These are phyloP conservation scores for Prinsepia uniflora DNA, from an alignment of 306 rosid species.

Conservation along the genomic window DNA sequence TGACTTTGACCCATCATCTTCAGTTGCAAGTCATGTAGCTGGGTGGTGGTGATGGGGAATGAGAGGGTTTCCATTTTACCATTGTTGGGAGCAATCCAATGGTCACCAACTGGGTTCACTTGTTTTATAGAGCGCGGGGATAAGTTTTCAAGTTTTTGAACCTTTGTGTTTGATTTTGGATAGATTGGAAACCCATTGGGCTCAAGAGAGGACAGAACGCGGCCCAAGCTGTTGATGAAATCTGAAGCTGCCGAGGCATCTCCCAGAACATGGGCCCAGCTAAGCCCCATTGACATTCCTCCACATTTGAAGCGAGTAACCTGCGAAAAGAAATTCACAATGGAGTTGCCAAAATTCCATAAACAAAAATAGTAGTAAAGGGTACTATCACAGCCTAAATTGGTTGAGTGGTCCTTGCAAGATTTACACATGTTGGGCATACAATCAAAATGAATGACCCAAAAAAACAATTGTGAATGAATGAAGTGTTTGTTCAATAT, in stretches of 20 bases:
- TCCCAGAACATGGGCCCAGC: slow-evolving; percentile 81
- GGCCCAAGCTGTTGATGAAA: slow-evolving; percentile 43
- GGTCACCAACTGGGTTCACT: slow-evolving; percentile 73
- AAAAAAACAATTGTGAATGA: too few species aligned
- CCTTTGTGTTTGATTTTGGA: slow-evolving; percentile 18
- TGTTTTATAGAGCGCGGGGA: slow-evolving; percentile 30
- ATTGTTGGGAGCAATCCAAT: slow-evolving; percentile 56
- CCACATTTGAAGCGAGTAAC: slow-evolving; percentile 61
- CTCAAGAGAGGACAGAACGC: slow-evolving; percentile 12
- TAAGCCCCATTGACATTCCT: slow-evolving; percentile 68
- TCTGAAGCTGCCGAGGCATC: slow-evolving; percentile 53
- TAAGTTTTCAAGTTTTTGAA: background rate
- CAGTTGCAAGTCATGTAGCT: slow-evolving; percentile 15
- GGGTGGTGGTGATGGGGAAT: slow-evolving; percentile 44
- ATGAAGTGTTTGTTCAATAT: too few species aligned
- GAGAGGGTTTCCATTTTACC: slow-evolving; percentile 67
- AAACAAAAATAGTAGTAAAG: too few species aligned
- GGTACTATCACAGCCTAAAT: too few species aligned
- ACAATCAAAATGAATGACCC: too few species aligned
- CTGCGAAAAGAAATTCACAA: slow-evolving; percentile 26
- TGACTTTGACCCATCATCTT: background rate
- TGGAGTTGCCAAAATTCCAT: too few species aligned
- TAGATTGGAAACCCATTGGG: slow-evolving; percentile 16
- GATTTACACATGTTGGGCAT: too few species aligned
- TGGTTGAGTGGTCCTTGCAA: too few species aligned